Base-by-base conservation (phyloP, 768 basidiomycete genomes). In the Auricularia sp. region DNA sequence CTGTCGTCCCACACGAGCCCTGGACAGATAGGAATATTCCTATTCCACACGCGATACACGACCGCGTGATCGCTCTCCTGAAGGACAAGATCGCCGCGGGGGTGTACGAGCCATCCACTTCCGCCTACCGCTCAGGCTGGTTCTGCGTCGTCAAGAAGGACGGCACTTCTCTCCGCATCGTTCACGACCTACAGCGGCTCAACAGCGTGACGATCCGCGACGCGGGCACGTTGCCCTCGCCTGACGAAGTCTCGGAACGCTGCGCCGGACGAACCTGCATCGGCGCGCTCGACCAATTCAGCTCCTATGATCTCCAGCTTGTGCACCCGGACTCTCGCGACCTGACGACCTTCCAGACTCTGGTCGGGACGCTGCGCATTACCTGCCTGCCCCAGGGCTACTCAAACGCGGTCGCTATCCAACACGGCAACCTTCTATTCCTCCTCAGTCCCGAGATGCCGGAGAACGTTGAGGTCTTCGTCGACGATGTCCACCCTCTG, bases 381-480 rank as follows among this genome's bases (percentile, higher is more conserved):
- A n/a, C 36, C 10, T 4, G 5, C 34, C 21, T 66, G 36, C 65
- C 65, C 3, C 36, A 42, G 58, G 65, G 66, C 11, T 61, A 24
- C 61, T 24, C 65, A 16, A 67, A 66, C 47, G n/a, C 66, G 2
- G 66, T 67, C 35, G 47, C 64, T 2, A 58, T 56, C 16, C 51
- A 54, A 29, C 16, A 82, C 18, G 76, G 73, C 13, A 73, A 80
- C 63, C 71, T 79, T 3, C 71, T 71, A 0, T 74, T 74, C 39
- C 76, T 80, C 4, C 65, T 82, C 0, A 70, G 76, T 54, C 65
- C 71, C 0, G 75, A 81, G 64, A 80, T 82, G 1, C 78, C 78
- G 18, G 29, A 78, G 1, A 29, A 71, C 5, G 76, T 76, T 0
- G 65, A 68, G 0, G 74, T 73, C 0, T 83, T 74, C 62, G 72